phyloP scores from a whole-genome alignment of 495 filamentous ascomycete species.

The Chaetomium tenue region DNA sequence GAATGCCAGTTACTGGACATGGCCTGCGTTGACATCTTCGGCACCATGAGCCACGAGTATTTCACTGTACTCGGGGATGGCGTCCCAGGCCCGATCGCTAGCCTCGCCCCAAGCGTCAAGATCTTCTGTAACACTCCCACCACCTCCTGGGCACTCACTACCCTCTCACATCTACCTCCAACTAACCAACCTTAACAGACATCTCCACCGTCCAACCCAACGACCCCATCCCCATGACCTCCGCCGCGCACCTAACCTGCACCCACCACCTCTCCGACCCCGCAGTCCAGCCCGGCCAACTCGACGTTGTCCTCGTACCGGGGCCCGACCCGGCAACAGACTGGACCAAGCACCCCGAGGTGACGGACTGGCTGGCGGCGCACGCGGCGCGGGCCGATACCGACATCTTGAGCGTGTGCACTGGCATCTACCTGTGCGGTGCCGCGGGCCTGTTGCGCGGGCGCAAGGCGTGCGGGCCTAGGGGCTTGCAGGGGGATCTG shows the following conservation, averaged over 20 bases:
- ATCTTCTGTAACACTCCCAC: constrained; percentile 36
- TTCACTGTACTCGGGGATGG: constrained; percentile 30
- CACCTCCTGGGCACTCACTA: not conserved
- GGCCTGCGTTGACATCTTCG: constrained; percentile 50
- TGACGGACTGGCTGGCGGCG: constrained; percentile 46
- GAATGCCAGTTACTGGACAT: constrained; percentile 51
- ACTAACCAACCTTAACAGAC: constrained; percentile 26
- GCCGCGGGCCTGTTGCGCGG: constrained; percentile 53
- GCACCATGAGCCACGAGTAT: constrained; percentile 48
- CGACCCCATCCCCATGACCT: constrained; percentile 37
- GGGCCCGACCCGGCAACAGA: constrained; percentile 47
- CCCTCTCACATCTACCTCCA: not conserved
- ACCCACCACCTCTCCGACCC: constrained; percentile 45
- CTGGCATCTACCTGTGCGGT: constrained; percentile 50
- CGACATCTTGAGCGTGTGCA: constrained; percentile 57
- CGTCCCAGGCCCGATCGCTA: constrained; percentile 38
- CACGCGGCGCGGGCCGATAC: constrained; percentile 39
- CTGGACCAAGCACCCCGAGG: constrained; percentile 34
- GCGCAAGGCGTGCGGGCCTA: constrained; percentile 50
- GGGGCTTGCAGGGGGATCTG: constrained; percentile 48
- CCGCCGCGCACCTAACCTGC: constrained; percentile 35
- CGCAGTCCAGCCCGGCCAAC: constrained; percentile 48
- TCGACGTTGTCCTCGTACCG: constrained; percentile 55
- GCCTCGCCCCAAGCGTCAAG: constrained; percentile 41
- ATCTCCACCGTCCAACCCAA: constrained; percentile 40